These are phyloP conservation scores for Podaxis sp. DNA, from an alignment of 768 basidiomycete species.

Conservation along the genomic window DNA sequence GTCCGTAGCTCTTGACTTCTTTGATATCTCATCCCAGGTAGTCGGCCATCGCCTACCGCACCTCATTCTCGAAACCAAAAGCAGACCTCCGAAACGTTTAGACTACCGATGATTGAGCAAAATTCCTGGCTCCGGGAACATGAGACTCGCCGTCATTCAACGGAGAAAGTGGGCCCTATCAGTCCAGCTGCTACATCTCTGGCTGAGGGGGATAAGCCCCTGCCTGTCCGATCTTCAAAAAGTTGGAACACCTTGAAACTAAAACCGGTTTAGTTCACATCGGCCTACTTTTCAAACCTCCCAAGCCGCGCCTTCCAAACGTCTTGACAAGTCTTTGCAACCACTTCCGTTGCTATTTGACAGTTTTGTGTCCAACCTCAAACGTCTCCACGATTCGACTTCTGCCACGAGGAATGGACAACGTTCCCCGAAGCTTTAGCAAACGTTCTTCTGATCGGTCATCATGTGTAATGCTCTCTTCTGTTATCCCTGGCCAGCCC, in stretches of 20 bases:
- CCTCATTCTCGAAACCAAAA: background rate
- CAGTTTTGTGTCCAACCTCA: conserved; percentile 21
- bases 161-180: background rate
- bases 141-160: background rate
- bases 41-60: background rate
- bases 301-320: background rate
- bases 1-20: background rate
- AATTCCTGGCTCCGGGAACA: background rate
- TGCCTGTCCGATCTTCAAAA: background rate
- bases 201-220: background rate
- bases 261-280: background rate
- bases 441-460: background rate
- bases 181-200: background rate
- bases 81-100: too few species aligned
- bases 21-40: background rate
- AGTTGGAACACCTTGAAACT: too few species aligned
- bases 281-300: background rate
- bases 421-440: background rate
- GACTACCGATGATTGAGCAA: too few species aligned
- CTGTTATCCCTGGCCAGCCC: background rate
- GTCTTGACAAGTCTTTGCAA: conserved; percentile 17
- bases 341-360: conserved; percentile 36
- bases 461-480: background rate
- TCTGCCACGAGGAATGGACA: background rate
- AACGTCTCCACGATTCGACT: background rate